Evolutionary conservation across 1,284 basidiomycete species (phyloP), one percentile per base, ranked within the genome.

Genomic region (Ustilago loliicola): DNA sequence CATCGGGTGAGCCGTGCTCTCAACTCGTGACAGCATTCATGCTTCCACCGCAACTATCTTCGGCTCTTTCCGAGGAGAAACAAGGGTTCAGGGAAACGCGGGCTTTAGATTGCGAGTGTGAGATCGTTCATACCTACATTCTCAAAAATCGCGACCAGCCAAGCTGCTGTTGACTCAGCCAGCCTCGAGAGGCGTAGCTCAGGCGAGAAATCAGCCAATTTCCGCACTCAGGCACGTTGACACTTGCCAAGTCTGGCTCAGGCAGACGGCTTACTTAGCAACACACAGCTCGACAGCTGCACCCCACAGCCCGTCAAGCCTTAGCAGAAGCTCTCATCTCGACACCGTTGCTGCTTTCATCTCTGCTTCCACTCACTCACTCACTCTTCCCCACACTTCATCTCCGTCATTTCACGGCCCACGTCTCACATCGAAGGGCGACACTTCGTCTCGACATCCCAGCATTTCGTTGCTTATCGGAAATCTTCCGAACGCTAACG

Each of bases 171-270:
- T 53, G 51, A 53, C 51, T 53, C 51, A 53, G 51, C 51, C 51
- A 23, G 25, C 17, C 23, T n/a, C n/a, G n/a, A n/a, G 48, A 30
- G 25, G 23, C 48, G 25, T 6, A 7, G n/a, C n/a, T 27, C 40
- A 50, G 27, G 48, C 48, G 48, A 50, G 15, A 50, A 27, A 50
- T 50, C 48, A 50, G 48, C 25, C 48, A 50, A 50, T 27, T 50
- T 50, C 23, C 13, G 48, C 15, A 19, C 48, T 27, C n/a, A 50
- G 45, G 27, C 47, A 38, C 36, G 36, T 38, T 27, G 47, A 27
- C 15, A 10, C 42, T 45, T 45, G 42, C 21, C 42, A 45, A 45
- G 42, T 45, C n/a, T 45, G 47, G 47, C 47, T 50, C 6, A 47
- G 45, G 19, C 45, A 47, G 19, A 47, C n/a, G 45, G 45, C 45